A percentile compares a stretch with the other conserved stretches of the same genome.
phyloP scores from a whole-genome alignment of 1,284 basidiomycete genomes.

The Xerocomus amazonicus region DNA sequence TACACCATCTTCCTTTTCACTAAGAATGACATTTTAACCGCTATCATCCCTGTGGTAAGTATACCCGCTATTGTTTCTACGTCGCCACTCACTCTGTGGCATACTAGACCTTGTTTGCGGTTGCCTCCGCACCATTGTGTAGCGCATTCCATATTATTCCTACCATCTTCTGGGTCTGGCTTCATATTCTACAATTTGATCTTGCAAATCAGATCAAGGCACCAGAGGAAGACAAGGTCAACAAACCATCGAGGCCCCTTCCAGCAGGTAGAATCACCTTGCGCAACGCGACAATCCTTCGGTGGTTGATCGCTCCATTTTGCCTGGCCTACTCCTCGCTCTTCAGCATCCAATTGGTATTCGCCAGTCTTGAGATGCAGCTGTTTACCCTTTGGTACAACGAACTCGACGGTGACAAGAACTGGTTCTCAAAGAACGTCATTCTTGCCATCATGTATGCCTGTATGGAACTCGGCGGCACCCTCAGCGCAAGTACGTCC shows the following conservation, averaged over 20 bases:
- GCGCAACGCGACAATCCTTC: slow-evolving; percentile 30
- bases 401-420: slow-evolving; percentile 35
- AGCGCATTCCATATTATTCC: slow-evolving; percentile 23
- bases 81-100: slow-evolving; percentile 4
- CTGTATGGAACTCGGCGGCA: slow-evolving; percentile 38
- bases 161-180: slow-evolving; percentile 41
- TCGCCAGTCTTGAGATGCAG: slow-evolving; percentile 34
- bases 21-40: slow-evolving; percentile 40
- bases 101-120: slow-evolving; percentile 37
- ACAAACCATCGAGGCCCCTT: slow-evolving; percentile 42
- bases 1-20: slow-evolving; percentile 40
- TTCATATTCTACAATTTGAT: slow-evolving; percentile 41
- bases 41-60: slow-evolving; percentile 39
- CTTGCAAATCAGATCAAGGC: slow-evolving; percentile 42
- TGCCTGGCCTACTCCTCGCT: slow-evolving; percentile 35
- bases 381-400: slow-evolving; percentile 36
- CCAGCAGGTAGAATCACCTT: slow-evolving; percentile 38
- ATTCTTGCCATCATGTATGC: slow-evolving; percentile 40
- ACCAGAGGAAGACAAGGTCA: slow-evolving; percentile 39
- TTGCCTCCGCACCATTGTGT: slow-evolving; percentile 32
- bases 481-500: slow-evolving; percentile 35
- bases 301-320: slow-evolving; percentile 37
- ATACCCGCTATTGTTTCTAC: neutral
- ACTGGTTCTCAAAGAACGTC: slow-evolving; percentile 37
- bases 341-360: slow-evolving; percentile 31